phyloP scores from a whole-genome alignment of 2,329 filamentous ascomycete genomes.

The Aspergillus niger region DNA sequence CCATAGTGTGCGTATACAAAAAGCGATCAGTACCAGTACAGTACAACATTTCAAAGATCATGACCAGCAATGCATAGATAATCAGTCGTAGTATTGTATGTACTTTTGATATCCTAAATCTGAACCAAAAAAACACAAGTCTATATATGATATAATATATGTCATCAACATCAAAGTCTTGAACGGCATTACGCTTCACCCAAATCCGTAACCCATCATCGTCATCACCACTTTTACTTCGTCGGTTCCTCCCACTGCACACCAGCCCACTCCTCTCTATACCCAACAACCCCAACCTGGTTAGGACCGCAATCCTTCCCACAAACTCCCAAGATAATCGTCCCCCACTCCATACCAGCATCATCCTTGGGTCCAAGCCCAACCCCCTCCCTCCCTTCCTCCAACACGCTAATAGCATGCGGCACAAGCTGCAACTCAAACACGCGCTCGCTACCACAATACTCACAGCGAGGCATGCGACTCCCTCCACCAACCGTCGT shows the following conservation, averaged over 20 bases:
- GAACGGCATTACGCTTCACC: slow-evolving; percentile 6
- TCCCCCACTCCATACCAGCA: slow-evolving; percentile 96
- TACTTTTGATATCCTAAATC: neutral
- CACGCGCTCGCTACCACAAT: slow-evolving; percentile 72
- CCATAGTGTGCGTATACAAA: neutral
- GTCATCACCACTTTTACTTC: slow-evolving; percentile 12
- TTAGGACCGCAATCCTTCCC: slow-evolving; percentile 72
- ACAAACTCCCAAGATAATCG: slow-evolving; percentile 84
- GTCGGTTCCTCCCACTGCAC: slow-evolving; percentile 89
- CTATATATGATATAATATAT: slow-evolving; percentile 12
- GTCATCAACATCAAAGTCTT: slow-evolving; percentile 24
- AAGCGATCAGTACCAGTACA: neutral
- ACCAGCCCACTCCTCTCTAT: slow-evolving; percentile 93
- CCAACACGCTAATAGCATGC: slow-evolving; percentile 84
- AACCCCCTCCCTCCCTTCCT: slow-evolving; percentile 65
- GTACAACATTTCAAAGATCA: neutral
- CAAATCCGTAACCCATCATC: neutral
- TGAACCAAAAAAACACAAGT: neutral
- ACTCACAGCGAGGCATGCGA: slow-evolving; percentile 71
- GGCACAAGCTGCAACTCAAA: slow-evolving; percentile 95
- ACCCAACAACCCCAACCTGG: slow-evolving; percentile 66
- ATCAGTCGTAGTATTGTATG: neutral
- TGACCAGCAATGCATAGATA: neutral
- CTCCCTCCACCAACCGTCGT: slow-evolving; percentile 30
- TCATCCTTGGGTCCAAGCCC: slow-evolving; percentile 61